Conservation (phyloP, 2,329 filamentous ascomycete genomes). For the Colletotrichum sojae region DNA sequence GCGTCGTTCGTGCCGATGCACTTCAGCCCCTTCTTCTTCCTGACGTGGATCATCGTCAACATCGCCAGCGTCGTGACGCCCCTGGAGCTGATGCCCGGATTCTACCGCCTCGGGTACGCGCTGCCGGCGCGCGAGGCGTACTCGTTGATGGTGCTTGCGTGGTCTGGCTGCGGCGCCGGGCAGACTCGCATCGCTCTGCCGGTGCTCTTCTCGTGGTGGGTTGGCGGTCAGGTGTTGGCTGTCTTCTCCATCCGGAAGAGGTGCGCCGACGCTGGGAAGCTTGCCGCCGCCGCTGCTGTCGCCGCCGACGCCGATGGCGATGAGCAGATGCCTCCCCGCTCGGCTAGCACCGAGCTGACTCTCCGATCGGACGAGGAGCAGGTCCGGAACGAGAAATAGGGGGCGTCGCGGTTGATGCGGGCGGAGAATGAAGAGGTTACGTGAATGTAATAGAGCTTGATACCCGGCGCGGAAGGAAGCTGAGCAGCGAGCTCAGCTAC, state of each 20-base stretch:
- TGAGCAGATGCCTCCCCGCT: background rate
- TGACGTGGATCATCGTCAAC: slow-evolving; percentile 59
- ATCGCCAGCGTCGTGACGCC: slow-evolving; percentile 54
- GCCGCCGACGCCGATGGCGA: background rate
- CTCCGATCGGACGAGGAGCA: slow-evolving; percentile 27
- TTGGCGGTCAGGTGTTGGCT: slow-evolving; percentile 46
- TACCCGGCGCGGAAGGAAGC: slow-evolving; percentile 15
- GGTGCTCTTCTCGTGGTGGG: slow-evolving; percentile 58
- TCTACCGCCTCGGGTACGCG: slow-evolving; percentile 56
- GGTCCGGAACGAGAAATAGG: slow-evolving; percentile 21
- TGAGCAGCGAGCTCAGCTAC: background rate
- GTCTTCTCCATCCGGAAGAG: slow-evolving; percentile 46
- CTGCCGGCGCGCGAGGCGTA: slow-evolving; percentile 54
- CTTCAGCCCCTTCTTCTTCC: slow-evolving; percentile 57
- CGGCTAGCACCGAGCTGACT: slow-evolving; percentile 26
- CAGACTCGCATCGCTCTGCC: slow-evolving; percentile 56
- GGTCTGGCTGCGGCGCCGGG: slow-evolving; percentile 57
- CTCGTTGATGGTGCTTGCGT: slow-evolving; percentile 56
- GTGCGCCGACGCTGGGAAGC: slow-evolving; percentile 23
- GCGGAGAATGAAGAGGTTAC: background rate
- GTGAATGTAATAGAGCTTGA: background rate
- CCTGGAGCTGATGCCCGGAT: slow-evolving; percentile 54
- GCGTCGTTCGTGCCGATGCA: slow-evolving; percentile 49
- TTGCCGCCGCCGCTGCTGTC: slow-evolving; percentile 13
- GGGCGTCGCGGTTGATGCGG: background rate